Evolutionary conservation across 164 flowering plant species (phyloP), one percentile per base, ranked within the genome.

Genomic region (Echeveria elegans): DNA sequence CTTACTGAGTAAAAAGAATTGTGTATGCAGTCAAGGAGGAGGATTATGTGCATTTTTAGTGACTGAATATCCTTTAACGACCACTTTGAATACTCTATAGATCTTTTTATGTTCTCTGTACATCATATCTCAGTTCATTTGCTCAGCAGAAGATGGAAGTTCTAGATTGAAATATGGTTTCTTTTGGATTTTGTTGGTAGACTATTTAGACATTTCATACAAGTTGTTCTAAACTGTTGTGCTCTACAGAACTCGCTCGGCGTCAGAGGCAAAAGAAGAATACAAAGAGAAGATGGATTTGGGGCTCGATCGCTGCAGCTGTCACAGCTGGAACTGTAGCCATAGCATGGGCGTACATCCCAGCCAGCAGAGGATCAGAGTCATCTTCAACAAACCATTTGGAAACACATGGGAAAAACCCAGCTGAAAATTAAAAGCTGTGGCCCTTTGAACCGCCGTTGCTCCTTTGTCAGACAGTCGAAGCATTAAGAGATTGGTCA

Each of bases 281-380:
- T 72, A 80, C 76, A 72, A 82, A 77, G 75, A 86, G 80, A 75
- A 80, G 69, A 68, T 93, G 93, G 98, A 68, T 90, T 43, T 93
- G 93, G 97, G 83, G 88, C 29, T 83, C 91, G 0, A 68, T 85
- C 63, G 83, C 87, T 63, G 68, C 81, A 65, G 82, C 84, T 21
- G 69, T 90, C 34, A 70, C 86, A 1, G 66, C 85, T 64, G 97
- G 96, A 19, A 56, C 85, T 64, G 84, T 84, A 28, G 84, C 82
- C 52, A 70, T 90, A 63, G 84, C 82, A 28, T 89, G 87, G 88
- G 78, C 92, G 18, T 92, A 78, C 73, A 63, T 79, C 60, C 81
- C 88, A 15, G 32, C 72, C 28, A 78, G 74, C 32, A 82, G 43
- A 58, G 85, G 72, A 62, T 77, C 83, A 34, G 82, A 68, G 62